These are phyloP conservation scores for Scutellaria barbata DNA, from an alignment of 257 asterid genomes.

Conservation along the genomic window DNA sequence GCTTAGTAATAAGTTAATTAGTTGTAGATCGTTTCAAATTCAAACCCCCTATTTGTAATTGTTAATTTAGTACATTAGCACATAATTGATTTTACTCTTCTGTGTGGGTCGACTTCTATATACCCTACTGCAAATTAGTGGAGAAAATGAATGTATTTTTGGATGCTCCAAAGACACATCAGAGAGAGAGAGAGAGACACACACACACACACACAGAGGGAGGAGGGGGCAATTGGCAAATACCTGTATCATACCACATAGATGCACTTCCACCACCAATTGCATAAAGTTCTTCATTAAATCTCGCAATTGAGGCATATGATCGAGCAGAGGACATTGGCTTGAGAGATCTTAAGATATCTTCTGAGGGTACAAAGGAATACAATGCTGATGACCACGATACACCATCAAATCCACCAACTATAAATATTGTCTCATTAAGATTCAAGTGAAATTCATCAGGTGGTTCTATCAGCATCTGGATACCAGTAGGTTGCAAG, in stretches of 20 bases:
- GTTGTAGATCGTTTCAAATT: no score
- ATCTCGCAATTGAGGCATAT: conserved; percentile 62
- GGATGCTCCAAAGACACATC: no score
- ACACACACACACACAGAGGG: conserved; percentile 26
- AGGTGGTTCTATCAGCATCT: conserved; percentile 35
- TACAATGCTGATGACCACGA: conserved; percentile 66
- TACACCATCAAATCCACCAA: conserved; percentile 85
- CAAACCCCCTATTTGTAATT: no score
- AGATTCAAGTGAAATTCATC: conserved; percentile 47
- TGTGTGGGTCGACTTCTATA: no score
- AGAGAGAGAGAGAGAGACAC: background rate
- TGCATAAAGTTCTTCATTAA: conserved; percentile 67
- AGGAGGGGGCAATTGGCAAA: background rate
- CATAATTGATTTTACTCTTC: no score
- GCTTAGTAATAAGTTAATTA: no score
- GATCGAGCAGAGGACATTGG: conserved; percentile 70
- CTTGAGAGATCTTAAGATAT: conserved; percentile 59
- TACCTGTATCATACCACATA: conserved; percentile 74
- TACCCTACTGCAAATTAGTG: no score
- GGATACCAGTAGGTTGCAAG: conserved; percentile 36
- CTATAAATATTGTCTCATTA: conserved; percentile 58
- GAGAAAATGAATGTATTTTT: no score
- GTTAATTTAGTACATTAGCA: no score
- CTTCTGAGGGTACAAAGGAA: conserved; percentile 68
- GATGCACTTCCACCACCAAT: conserved; percentile 82